These are phyloP conservation scores for Ceratobasidium sp. DNA, from an alignment of 1,284 basidiomycete genomes.

Conservation along the genomic window DNA sequence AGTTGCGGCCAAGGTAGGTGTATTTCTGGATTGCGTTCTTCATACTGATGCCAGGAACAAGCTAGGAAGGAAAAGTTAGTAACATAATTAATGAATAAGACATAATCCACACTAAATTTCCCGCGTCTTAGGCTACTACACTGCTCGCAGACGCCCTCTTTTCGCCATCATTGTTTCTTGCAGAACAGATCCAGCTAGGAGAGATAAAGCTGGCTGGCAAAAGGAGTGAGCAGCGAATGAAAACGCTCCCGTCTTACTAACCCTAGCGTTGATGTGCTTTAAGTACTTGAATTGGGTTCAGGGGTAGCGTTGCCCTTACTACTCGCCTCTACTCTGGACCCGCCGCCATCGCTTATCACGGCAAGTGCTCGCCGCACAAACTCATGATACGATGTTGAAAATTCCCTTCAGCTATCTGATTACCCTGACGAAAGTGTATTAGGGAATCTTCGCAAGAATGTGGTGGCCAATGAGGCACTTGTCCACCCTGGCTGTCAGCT, in stretches of 20 bases:
- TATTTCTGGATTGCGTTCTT: neutral
- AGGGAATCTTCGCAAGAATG: conserved; percentile 63
- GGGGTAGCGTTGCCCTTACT: conserved; percentile 73
- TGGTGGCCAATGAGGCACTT: conserved; percentile 60
- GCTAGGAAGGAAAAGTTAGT: conserved; percentile 39
- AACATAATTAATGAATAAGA: too few relatives aligned
- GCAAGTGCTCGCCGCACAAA: conserved; percentile 53
- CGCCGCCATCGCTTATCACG: conserved; percentile 63
- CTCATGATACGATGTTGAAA: neutral
- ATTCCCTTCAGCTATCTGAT: conserved; percentile 57
- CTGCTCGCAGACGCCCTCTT: conserved; percentile 77
- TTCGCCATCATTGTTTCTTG: conserved; percentile 71
- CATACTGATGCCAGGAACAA: neutral
- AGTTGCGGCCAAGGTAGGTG: conserved; percentile 30
- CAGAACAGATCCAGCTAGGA: conserved; percentile 69
- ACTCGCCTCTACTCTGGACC: conserved; percentile 61
- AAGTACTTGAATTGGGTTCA: conserved; percentile 74
- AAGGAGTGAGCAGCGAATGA: conserved; percentile 56
- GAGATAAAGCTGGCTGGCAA: conserved; percentile 58
- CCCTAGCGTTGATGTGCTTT: neutral
- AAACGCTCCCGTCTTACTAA: neutral
- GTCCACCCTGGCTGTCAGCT: conserved; percentile 60
- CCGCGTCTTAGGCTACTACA: conserved; percentile 65
- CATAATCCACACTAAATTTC: neutral
- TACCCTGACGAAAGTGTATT: conserved; percentile 72